These are phyloP conservation scores for Dendrobium catenatum DNA, from an alignment of 106 monocot genomes.

Conservation along the genomic window DNA sequence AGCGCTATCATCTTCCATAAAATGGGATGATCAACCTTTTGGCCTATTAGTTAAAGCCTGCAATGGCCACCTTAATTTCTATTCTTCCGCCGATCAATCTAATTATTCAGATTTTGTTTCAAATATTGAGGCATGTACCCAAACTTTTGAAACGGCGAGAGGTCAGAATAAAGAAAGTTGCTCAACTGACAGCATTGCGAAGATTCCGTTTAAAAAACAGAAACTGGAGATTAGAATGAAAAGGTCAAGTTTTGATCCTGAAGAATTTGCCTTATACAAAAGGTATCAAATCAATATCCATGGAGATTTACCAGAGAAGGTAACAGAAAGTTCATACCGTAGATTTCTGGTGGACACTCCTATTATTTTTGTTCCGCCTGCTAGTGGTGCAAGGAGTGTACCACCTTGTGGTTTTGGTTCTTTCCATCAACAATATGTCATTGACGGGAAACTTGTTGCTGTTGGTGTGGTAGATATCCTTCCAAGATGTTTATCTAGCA, in stretches of 20 bases:
- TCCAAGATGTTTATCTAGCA: slow-evolving; percentile 95
- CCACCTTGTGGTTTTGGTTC: slow-evolving; percentile 86
- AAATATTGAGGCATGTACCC: neutral
- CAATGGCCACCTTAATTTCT: slow-evolving; percentile 94
- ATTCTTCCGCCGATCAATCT: slow-evolving; percentile 25
- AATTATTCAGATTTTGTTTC: neutral
- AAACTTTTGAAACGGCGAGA: slow-evolving; percentile 8
- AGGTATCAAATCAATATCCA: slow-evolving; percentile 90
- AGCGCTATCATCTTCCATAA: slow-evolving; percentile 41
- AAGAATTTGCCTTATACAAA: slow-evolving; percentile 75
- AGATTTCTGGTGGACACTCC: slow-evolving; percentile 87
- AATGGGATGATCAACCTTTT: slow-evolving; percentile 17
- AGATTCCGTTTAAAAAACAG: slow-evolving; percentile 28
- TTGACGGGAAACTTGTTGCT: slow-evolving; percentile 92
- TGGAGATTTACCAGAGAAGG: slow-evolving; percentile 62
- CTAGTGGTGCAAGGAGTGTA: slow-evolving; percentile 16
- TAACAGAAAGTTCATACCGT: slow-evolving; percentile 62
- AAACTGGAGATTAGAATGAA: slow-evolving; percentile 73
- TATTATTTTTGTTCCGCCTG: slow-evolving; percentile 48
- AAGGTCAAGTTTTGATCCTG: slow-evolving; percentile 79
- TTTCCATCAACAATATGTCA: slow-evolving; percentile 87
- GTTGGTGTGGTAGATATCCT: slow-evolving; percentile 97
- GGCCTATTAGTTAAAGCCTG: slow-evolving; percentile 54
- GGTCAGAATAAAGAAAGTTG: slow-evolving; percentile 13
- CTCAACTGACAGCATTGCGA: slow-evolving; percentile 1